Percentiles rank a stretch among this genome's conserved stretches.
Evolutionary conservation across 1,284 basidiomycete genomes (phyloP).

Genomic region (Tilletia setariae): DNA sequence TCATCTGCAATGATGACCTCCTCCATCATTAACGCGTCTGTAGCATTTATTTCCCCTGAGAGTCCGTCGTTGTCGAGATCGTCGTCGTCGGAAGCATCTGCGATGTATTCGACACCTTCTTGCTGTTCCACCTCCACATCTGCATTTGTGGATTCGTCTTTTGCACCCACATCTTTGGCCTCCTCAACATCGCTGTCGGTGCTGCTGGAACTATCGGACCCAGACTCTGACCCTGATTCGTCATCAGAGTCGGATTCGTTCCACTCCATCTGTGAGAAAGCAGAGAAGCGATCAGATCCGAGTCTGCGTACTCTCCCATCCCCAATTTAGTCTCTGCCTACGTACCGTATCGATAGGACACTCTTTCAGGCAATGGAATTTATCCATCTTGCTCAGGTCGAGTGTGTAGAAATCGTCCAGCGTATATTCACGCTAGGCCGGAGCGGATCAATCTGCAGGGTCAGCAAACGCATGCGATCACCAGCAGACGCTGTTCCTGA

Average conservation of each 20-base stretch:
- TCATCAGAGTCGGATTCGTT: conserved; percentile 46
- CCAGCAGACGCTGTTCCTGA: neutral
- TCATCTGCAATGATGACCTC: conserved; percentile 18
- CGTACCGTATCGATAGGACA: conserved; percentile 46
- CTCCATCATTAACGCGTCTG: too few relatives aligned
- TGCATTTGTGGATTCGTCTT: too few relatives aligned
- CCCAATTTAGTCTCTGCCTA: neutral
- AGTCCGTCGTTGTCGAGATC: too few relatives aligned
- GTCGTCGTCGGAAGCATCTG: conserved; percentile 29
- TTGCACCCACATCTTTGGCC: too few relatives aligned
- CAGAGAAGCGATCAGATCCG: neutral
- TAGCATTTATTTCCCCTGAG: conserved; percentile 15
- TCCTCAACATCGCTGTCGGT: conserved; percentile 23
- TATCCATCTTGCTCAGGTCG: conserved; percentile 49
- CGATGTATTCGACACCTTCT: conserved; percentile 40
- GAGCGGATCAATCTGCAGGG: neutral
- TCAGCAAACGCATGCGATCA: neutral
- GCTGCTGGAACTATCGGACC: conserved; percentile 20
- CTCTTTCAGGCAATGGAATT: conserved; percentile 45
- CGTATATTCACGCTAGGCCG: conserved; percentile 50
- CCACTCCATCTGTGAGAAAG: conserved; percentile 39
- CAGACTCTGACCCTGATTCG: conserved; percentile 24
- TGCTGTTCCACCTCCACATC: too few relatives aligned
- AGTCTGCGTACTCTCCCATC: too few relatives aligned
- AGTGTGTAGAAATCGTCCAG: conserved; percentile 53